Base-by-base conservation (phyloP, 208 protist species). In the Trypanosoma boissoni region DNA sequence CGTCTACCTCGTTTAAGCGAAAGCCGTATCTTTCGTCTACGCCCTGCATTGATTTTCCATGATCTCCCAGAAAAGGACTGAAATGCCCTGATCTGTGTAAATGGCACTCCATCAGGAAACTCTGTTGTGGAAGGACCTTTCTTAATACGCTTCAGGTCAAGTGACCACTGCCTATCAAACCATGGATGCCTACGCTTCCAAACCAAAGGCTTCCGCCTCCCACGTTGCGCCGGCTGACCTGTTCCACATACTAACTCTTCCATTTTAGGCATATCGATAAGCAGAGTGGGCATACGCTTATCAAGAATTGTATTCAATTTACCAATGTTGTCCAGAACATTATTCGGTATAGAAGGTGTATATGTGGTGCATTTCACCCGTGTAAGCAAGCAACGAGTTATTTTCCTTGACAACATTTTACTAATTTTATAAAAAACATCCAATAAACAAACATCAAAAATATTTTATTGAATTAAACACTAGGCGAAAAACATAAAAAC, bases 101-200 rank as follows among this genome's bases (percentile, higher is more conserved):
- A 94, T 9, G 88, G 88, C 8, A 88, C 82, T 29, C 88, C 88
- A 12, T 94, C 82, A 2, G 88, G 82, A 53, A 94, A 94, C 48
- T 90, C 74, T 0, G 88, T 83, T 16, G 88, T 94, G 34, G 79
- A 73, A 6, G 88, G 88, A 39, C 88, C 88, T 36, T 94, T 94
- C 56, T 83, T 87, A 26, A 75, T 59, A 37, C 88, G 78, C 56
- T 90, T 61, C 10, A 94, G 69, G 31, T 94, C 84, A 7, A 94
- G 59, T 21, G 88, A 88, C 83, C 88, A 92, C 65, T 94, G 88
- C 29, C 78, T 81, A 58, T 91, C 77, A 62, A 94, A 94, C 84
- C 85, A 94, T 45, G 88, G 88, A 71, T 91, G 78, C n/a, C 88
- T 83, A n/a, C 85, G 81, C 78, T 87, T 91, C 88, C 88, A 94